Evolutionary conservation across 1,284 basidiomycete genomes (phyloP).

Genomic region (Tilletia indica): DNA sequence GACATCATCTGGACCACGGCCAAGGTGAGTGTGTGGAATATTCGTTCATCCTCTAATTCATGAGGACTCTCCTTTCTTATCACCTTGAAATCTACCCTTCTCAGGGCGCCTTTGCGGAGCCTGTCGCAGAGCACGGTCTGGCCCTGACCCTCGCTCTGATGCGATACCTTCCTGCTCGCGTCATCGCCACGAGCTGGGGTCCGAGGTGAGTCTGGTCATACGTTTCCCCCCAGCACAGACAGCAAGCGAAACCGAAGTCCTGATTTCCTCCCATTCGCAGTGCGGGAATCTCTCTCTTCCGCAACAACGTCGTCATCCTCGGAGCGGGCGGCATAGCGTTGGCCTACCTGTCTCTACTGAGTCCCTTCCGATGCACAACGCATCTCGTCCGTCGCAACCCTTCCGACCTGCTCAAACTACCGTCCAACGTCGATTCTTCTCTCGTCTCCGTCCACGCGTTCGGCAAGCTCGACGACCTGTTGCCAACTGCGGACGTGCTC

Average conservation of each 20-base stretch:
- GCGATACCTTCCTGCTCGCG: constrained; percentile 25
- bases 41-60: too few relatives aligned
- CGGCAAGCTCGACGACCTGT: neutral
- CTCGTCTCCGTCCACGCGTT: constrained; percentile 18
- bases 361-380: constrained; percentile 28
- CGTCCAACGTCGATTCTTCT: neutral
- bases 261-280: neutral
- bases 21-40: constrained; percentile 26
- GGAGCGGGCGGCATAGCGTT: constrained; percentile 33
- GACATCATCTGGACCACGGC: constrained; percentile 34
- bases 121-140: constrained; percentile 42
- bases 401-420: constrained; percentile 7
- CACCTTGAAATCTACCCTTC: neutral
- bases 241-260: neutral
- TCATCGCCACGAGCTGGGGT: constrained; percentile 27
- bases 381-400: constrained; percentile 20
- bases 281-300: constrained; percentile 19
- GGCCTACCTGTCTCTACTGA: constrained; percentile 19
- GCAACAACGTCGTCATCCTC: constrained; percentile 28
- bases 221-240: neutral
- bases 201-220: neutral
- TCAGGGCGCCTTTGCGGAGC: constrained; percentile 32
- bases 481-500: constrained; percentile 25
- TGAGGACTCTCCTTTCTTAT: neutral
- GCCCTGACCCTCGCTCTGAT: constrained; percentile 28